phyloP scores from a whole-genome alignment of 306 rosid genomes.

The Vachellia collinsii region DNA sequence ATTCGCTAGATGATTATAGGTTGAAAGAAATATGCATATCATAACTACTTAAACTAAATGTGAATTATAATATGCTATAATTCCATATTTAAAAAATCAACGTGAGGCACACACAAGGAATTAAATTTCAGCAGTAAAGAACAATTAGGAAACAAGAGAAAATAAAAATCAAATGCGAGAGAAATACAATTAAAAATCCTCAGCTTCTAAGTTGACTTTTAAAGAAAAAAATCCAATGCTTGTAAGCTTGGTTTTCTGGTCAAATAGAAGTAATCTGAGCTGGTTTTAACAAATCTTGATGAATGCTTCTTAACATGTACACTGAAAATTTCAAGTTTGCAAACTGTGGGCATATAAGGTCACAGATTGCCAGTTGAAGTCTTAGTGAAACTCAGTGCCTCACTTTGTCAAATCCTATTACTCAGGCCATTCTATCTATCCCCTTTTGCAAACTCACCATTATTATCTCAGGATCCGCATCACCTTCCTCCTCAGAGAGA shows the following conservation, averaged over 20 bases:
- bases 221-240: not conserved
- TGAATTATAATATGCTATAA: not conserved
- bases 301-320: not conserved
- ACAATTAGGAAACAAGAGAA: not conserved
- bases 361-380: not conserved
- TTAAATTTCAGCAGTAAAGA: not conserved
- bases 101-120: not conserved
- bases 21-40: not conserved
- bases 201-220: not conserved
- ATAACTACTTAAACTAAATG: not conserved
- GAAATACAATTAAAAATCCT: not conserved
- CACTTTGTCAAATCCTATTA: not conserved
- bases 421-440: slow-evolving; percentile 22
- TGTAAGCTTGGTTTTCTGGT: not conserved
- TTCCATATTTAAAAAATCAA: not conserved
- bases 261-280: not conserved
- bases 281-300: not conserved
- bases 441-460: slow-evolving; percentile 52
- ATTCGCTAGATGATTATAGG: too few species aligned
- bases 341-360: not conserved
- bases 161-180: not conserved
- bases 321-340: not conserved
- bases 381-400: not conserved
- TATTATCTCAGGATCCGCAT: slow-evolving; percentile 65
- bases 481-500: slow-evolving; percentile 52